phyloP scores from a whole-genome alignment of 768 basidiomycete genomes.

The Lentinula lateritia region DNA sequence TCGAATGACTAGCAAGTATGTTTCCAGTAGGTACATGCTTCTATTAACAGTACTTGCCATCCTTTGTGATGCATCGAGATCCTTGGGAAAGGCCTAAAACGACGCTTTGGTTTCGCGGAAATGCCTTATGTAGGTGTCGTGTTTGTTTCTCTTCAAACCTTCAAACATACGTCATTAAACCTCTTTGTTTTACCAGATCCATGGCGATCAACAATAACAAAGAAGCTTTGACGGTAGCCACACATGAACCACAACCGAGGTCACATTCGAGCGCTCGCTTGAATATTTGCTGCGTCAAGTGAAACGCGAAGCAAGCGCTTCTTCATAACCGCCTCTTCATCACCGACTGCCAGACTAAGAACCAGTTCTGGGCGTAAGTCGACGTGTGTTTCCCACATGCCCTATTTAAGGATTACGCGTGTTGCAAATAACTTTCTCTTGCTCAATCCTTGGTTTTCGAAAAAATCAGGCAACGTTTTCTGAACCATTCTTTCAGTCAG shows the following conservation, averaged over 20 bases:
- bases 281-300: not conserved
- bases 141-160: too few relatives aligned
- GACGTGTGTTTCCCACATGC: slow-evolving; percentile 4
- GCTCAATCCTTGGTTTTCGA: not conserved
- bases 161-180: too few relatives aligned
- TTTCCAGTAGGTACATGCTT: not conserved
- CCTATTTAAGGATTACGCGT: not conserved
- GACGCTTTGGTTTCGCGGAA: too few relatives aligned
- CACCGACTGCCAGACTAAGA: not conserved
- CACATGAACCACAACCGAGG: not conserved
- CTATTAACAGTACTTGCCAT: too few relatives aligned
- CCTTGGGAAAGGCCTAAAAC: too few relatives aligned
- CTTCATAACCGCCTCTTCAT: not conserved
- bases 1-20: too few relatives aligned
- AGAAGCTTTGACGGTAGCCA: not conserved
- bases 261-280: not conserved
- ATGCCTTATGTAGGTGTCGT: too few relatives aligned
- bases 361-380: not conserved
- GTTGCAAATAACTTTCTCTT: not conserved
- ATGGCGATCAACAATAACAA: not conserved
- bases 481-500: not conserved
- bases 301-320: slow-evolving; percentile 3
- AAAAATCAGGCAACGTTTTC: not conserved
- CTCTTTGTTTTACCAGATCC: too few relatives aligned
- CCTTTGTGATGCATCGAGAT: too few relatives aligned